A percentile compares a stretch with the other conserved stretches of the same genome.
phyloP scores from a whole-genome alignment of 768 basidiomycete species.

The Infundibulicybe gibba region DNA sequence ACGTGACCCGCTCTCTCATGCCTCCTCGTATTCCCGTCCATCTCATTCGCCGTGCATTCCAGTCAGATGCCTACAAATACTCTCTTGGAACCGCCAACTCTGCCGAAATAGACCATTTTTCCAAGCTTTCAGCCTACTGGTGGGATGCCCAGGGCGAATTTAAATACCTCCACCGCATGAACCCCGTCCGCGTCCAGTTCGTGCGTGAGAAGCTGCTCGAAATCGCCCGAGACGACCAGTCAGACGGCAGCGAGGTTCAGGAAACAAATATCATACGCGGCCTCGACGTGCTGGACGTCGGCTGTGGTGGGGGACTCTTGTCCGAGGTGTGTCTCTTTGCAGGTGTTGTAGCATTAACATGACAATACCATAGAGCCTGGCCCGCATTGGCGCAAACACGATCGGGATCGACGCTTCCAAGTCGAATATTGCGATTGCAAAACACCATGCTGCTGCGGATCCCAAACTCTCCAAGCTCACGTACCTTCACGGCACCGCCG shows the following conservation, averaged over 20 bases:
- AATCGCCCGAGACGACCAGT: constrained; percentile 45
- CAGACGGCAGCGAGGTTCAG: constrained; percentile 16
- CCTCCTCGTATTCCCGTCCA: background rate
- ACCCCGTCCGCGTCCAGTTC: constrained; percentile 83
- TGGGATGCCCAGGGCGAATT: constrained; percentile 95
- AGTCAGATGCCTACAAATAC: constrained; percentile 7
- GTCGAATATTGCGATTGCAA: constrained; percentile 84
- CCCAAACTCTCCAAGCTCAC: constrained; percentile 45
- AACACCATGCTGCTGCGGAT: constrained; percentile 77
- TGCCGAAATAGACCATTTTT: constrained; percentile 80
- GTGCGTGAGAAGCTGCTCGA: constrained; percentile 75
- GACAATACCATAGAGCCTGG: constrained; percentile 57
- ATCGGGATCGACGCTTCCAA: constrained; percentile 90
- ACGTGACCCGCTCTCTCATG: background rate
- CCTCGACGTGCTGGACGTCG: constrained; percentile 80
- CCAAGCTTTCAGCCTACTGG: constrained; percentile 76
- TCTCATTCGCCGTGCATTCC: constrained; percentile 4
- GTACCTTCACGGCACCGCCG: constrained; percentile 75
- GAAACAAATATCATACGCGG: constrained; percentile 48
- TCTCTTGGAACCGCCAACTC: constrained; percentile 49
- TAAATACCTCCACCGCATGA: constrained; percentile 87
- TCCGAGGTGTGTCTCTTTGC: constrained; percentile 64
- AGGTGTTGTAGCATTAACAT: constrained; percentile 3
- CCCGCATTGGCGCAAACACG: constrained; percentile 84
- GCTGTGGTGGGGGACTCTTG: constrained; percentile 93